These are phyloP conservation scores for Ophiosphaerella korrae DNA, from an alignment of 2,329 filamentous ascomycete species.

Conservation along the genomic window DNA sequence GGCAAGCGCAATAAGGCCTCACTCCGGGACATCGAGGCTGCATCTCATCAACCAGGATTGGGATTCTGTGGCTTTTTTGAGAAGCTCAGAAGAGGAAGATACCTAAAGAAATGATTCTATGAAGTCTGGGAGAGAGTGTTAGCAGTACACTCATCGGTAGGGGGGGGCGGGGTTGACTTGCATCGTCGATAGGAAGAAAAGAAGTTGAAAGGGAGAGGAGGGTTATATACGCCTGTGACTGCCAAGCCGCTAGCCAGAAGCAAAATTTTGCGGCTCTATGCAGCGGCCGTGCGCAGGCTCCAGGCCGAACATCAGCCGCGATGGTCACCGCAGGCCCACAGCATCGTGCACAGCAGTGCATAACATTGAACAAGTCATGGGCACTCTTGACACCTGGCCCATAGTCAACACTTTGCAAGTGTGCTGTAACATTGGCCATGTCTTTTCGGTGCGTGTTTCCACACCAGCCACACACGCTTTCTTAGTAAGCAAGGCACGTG, in stretches of 20 bases:
- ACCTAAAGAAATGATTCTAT: conserved; percentile 82
- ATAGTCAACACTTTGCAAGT: too few species aligned
- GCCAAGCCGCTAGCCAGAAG: neutral
- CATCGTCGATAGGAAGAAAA: neutral
- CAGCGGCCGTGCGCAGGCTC: neutral
- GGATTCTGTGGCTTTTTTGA: conserved; percentile 89
- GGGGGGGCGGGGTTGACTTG: neutral
- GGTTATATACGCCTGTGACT: too few species aligned
- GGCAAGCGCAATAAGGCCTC: conserved; percentile 69
- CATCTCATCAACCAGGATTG: conserved; percentile 87
- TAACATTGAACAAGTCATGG: too few species aligned
- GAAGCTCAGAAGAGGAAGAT: conserved; percentile 90
- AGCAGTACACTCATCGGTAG: conserved; percentile 3
- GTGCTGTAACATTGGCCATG: too few species aligned
- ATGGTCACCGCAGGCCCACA: too few species aligned
- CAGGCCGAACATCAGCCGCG: neutral
- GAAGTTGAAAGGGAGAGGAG: neutral
- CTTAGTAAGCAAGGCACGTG: too few species aligned
- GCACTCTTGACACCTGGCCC: too few species aligned
- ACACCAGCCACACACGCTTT: too few species aligned
- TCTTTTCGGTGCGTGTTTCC: too few species aligned
- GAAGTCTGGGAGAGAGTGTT: conserved; percentile 18
- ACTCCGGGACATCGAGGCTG: conserved; percentile 89
- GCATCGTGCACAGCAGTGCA: too few species aligned
- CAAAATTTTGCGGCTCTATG: conserved; percentile 4